phyloP scores from a whole-genome alignment of 306 rosid genomes.

The Clitoria ternatea region DNA sequence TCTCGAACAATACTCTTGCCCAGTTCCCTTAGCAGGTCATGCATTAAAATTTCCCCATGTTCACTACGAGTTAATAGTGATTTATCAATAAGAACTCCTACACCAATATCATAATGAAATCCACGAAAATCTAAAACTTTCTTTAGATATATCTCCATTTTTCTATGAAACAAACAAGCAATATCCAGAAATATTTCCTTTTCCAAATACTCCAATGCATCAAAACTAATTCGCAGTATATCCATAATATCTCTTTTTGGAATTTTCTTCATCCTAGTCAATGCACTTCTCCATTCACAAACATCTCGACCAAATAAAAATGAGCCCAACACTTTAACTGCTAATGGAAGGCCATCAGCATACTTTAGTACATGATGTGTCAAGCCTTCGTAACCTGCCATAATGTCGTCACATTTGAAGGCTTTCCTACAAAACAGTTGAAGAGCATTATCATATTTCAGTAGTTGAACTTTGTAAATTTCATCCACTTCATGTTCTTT shows the following conservation, averaged over 20 bases:
- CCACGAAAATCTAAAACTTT: not conserved
- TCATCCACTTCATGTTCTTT: no score
- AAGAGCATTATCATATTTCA: no score
- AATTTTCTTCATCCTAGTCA: not conserved
- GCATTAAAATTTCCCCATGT: fast-evolving
- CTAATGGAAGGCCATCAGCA: constrained; percentile 9
- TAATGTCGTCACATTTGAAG: not conserved
- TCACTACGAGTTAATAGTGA: not conserved
- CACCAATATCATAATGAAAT: not conserved
- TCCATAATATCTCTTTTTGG: not conserved
- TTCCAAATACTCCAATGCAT: not conserved
- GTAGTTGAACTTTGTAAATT: no score
- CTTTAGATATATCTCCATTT: not conserved
- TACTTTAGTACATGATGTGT: not conserved
- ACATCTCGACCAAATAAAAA: not conserved
- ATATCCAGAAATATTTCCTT: constrained; percentile 17
- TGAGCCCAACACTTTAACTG: constrained; percentile 18
- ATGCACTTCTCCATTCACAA: not conserved
- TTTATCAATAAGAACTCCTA: not conserved
- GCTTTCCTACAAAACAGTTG: not conserved
- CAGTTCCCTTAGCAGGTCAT: constrained; percentile 5
- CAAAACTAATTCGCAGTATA: not conserved
- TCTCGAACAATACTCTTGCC: constrained; percentile 15
- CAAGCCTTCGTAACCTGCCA: not conserved
- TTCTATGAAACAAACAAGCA: not conserved